Evolutionary conservation across 2,329 filamentous ascomycete species (phyloP), one percentile per base, ranked within the genome.

Genomic region (Alternaria triticina): DNA sequence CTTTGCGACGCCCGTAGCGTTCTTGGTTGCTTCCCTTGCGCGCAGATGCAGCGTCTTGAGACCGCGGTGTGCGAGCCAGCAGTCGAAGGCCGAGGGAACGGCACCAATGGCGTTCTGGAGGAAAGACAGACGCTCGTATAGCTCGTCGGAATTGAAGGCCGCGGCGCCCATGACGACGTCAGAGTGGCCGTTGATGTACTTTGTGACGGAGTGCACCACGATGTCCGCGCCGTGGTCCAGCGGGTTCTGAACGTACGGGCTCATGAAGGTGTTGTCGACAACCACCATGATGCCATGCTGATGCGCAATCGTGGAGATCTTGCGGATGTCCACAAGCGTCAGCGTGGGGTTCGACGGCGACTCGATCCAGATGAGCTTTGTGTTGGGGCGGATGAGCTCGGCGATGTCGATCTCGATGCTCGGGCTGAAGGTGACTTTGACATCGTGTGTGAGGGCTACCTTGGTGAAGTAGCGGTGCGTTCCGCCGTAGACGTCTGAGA

Each of bases 401-500:
- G 88, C 87, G 71, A 98, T 90, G 77, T 98, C 93, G 67, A 93
- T 85, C 83, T 97, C 95, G 76, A 99, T 96, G 82, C 90, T 90
- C 10, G 94, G 93, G 6, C 94, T 95, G 82, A 99, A 99, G 54
- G 95, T 97, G 66, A 98, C 96, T 73, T 91, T 89, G 58, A 99
- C 93, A 74, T 95, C 93, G 81, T 99, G 96, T 25, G 96, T 94
- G 75, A 93, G 90, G 61, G 96, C 96, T 54, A 98, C 96, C 83
- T 97, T 94, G 70, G 96, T 99, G 86, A 99, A 99, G 86, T 99
- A 99, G 76, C 96, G 88, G 84, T 99, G 96, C 45, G 96, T 99
- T 73, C 96, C 96, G 72, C 96, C 96, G 81, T 99, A 99, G 74
- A 99, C 94, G 80, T 99, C 96, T 49, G 94, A 97, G 51, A 99